Evolutionary conservation across 768 basidiomycete genomes (phyloP).

Genomic region (Suillus lakei): DNA sequence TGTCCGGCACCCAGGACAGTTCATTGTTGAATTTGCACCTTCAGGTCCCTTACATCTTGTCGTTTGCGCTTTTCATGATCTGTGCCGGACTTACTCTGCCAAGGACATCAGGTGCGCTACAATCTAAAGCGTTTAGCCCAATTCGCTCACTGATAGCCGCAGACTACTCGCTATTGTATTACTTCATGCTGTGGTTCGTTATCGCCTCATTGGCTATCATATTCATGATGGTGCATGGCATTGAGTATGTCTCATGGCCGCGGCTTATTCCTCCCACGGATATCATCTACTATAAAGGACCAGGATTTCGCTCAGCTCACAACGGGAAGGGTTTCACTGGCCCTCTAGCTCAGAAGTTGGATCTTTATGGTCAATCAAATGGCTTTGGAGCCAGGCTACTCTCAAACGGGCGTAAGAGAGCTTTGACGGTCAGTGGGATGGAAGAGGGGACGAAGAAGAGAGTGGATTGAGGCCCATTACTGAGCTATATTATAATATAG

Average conservation of each 20-base stretch:
- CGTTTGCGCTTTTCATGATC: constrained; percentile 87
- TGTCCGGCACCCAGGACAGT: constrained; percentile 30
- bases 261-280: constrained; percentile 79
- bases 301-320: constrained; percentile 79
- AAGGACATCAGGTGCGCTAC: constrained; percentile 76
- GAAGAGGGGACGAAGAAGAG: constrained; percentile 84
- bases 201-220: constrained; percentile 62
- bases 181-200: constrained; percentile 80
- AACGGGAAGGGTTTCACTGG: constrained; percentile 75
- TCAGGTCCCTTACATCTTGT: constrained; percentile 84
- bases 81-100: constrained; percentile 86
- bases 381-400: constrained; percentile 40
- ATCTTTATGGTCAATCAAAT: constrained; percentile 39
- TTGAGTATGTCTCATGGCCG: constrained; percentile 96
- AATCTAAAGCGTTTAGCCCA: constrained; percentile 2
- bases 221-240: constrained; percentile 85
- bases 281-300: constrained; percentile 85
- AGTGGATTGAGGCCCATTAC: constrained; percentile 52
- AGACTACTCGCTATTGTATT: constrained; percentile 89
- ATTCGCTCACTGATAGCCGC: constrained; percentile 15
- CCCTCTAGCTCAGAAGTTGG: constrained; percentile 36
- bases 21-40: constrained; percentile 11
- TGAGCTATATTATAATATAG: neutral
- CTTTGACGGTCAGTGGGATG: constrained; percentile 39
- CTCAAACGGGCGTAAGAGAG: constrained; percentile 41